Conservation (phyloP, 1,284 basidiomycete species). For the Stereum hirsutum region DNA sequence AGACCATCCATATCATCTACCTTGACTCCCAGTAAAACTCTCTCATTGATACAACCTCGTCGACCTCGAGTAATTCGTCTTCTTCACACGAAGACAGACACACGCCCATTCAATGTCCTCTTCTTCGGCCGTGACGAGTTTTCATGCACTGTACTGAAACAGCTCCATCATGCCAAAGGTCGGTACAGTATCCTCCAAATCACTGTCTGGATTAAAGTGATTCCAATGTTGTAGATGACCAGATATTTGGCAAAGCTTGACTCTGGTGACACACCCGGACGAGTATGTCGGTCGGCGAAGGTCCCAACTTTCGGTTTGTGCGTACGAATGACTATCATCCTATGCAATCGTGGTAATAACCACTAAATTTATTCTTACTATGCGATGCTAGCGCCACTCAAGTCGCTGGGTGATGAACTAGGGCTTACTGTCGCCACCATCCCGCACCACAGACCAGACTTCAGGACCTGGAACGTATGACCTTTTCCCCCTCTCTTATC, state of each 20-base stretch:
- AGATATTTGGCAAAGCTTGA: slow-evolving; percentile 56
- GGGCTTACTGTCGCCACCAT: slow-evolving; percentile 46
- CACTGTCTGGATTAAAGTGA: slow-evolving; percentile 5
- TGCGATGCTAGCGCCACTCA: slow-evolving; percentile 41
- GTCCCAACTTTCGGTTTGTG: slow-evolving; percentile 41
- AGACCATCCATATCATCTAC: too few relatives aligned
- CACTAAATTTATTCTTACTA: slow-evolving; percentile 22
- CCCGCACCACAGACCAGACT: slow-evolving; percentile 43
- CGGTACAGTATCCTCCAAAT: slow-evolving; percentile 7
- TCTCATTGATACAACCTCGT: too few relatives aligned
- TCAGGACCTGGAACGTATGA: slow-evolving; percentile 51
- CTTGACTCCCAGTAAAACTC: too few relatives aligned
- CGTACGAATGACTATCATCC: slow-evolving; percentile 14
- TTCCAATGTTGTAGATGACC: slow-evolving; percentile 7
- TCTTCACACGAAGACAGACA: too few relatives aligned
- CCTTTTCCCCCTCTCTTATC: too few relatives aligned
- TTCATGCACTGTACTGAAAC: slow-evolving; percentile 49
- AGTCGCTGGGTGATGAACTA: slow-evolving; percentile 37
- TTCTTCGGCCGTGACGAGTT: slow-evolving; percentile 72
- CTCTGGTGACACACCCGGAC: slow-evolving; percentile 56
- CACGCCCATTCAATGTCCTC: slow-evolving; percentile 47
- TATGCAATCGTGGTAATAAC: not conserved
- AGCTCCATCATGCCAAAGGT: slow-evolving; percentile 44
- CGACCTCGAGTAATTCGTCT: too few relatives aligned
- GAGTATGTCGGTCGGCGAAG: slow-evolving; percentile 40